These are phyloP conservation scores for Kurtzmaniella quercitrusa DNA, from an alignment of 1,139 yeast species.

Conservation along the genomic window DNA sequence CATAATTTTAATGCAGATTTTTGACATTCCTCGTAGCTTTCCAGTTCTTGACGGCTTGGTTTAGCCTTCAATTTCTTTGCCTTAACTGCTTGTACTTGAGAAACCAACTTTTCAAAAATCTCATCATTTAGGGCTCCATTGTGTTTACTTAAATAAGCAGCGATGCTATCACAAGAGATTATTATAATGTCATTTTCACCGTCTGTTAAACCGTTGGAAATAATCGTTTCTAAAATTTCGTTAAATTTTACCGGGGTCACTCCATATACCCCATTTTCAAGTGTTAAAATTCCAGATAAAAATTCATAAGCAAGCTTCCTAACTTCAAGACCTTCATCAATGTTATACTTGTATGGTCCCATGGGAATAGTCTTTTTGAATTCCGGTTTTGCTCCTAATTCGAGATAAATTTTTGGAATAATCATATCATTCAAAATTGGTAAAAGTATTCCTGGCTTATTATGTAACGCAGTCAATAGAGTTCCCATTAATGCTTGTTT, in stretches of 20 bases:
- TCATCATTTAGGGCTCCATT: constrained; percentile 14
- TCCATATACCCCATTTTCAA: constrained; percentile 12
- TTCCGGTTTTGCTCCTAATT: constrained; percentile 51
- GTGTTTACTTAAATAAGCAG: constrained; percentile 23
- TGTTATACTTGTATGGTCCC: constrained; percentile 84
- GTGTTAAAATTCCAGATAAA: constrained; percentile 48
- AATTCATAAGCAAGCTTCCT: constrained; percentile 74
- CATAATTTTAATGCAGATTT: constrained; percentile 25
- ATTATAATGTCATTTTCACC: constrained; percentile 37
- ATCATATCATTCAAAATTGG: constrained; percentile 66
- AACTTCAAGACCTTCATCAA: constrained; percentile 74
- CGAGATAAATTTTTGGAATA: constrained; percentile 51
- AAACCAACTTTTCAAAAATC: constrained; percentile 19
- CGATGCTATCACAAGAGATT: constrained; percentile 31
- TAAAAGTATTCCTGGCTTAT: constrained; percentile 56
- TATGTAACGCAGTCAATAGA: constrained; percentile 58
- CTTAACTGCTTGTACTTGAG: constrained; percentile 24
- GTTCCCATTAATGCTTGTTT: constrained; percentile 61
- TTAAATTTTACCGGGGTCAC: constrained; percentile 15
- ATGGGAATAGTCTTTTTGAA: constrained; percentile 68
- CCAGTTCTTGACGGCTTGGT: constrained; percentile 42
- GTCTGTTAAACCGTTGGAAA: constrained; percentile 33
- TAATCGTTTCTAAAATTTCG: constrained; percentile 23
- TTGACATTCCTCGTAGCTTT: constrained; percentile 28
- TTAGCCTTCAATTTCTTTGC: constrained; percentile 35